A percentile compares a stretch with the other conserved stretches of the same genome.
Conservation (phyloP, 345 rosid genomes). For the Excoecaria cochinchinensis region DNA sequence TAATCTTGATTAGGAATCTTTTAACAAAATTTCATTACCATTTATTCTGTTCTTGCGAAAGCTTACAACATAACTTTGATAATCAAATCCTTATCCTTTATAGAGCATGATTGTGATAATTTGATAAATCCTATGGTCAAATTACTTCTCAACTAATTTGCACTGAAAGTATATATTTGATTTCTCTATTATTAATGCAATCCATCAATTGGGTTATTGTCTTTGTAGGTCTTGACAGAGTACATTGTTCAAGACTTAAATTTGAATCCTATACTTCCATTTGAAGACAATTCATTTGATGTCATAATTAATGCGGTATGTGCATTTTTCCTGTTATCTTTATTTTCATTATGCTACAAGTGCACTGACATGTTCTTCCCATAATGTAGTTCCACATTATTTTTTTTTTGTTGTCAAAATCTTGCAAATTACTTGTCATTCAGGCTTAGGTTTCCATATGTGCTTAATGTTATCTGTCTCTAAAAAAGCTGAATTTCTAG, state of each 20-base stretch:
- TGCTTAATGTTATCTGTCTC: not conserved
- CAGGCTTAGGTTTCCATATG: not conserved
- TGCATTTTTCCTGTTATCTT: conserved; percentile 3
- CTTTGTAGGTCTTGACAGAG: conserved; percentile 71
- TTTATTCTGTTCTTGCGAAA: not conserved
- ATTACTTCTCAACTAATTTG: not conserved
- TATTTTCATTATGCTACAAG: not conserved
- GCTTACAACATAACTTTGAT: not conserved
- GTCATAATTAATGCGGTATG: conserved; percentile 82
- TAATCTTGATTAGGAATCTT: not conserved
- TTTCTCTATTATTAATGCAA: conserved; percentile 11
- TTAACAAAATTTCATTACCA: not conserved
- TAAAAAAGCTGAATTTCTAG: not conserved
- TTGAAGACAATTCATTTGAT: conserved; percentile 79
- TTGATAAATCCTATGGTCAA: not conserved
- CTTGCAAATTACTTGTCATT: not conserved
- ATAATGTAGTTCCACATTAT: not conserved
- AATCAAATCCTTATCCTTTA: not conserved
- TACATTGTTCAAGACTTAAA: conserved; percentile 83
- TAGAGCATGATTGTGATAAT: not conserved
- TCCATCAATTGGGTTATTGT: not conserved
- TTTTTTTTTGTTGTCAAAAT: not conserved
- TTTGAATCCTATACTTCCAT: conserved; percentile 67
- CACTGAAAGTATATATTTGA: not conserved
- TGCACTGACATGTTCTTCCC: not conserved